A percentile compares a stretch with the other conserved stretches of the same genome.
Evolutionary conservation across 257 asterid genomes (phyloP).

Genomic region (Solanum tarapatanum): DNA sequence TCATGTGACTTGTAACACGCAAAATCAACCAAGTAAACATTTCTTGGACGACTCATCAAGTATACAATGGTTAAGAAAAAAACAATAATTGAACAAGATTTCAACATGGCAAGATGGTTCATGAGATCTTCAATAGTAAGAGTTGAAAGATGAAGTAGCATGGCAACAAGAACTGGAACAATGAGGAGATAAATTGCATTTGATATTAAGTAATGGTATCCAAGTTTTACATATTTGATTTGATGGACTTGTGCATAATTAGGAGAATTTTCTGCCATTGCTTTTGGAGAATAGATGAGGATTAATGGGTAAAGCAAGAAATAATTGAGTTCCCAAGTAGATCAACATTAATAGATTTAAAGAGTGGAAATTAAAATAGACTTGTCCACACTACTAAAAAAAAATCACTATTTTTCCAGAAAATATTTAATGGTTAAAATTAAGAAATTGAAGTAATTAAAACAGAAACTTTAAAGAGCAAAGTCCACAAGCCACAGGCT

Average conservation of each 20-base stretch:
- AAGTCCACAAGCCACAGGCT: neutral
- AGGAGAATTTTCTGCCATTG: neutral
- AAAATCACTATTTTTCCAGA: no score
- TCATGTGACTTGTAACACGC: constrained; percentile 32
- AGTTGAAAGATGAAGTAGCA: constrained; percentile 17
- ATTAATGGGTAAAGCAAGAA: neutral
- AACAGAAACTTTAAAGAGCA: neutral
- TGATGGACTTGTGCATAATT: neutral
- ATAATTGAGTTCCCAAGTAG: neutral
- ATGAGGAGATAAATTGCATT: constrained; percentile 22
- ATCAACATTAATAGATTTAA: neutral
- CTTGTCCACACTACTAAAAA: neutral
- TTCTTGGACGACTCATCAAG: constrained; percentile 21
- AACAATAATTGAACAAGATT: constrained; percentile 14
- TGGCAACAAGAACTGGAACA: constrained; percentile 7
- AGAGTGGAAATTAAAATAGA: neutral
- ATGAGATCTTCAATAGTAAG: constrained; percentile 5
- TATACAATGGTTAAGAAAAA: constrained; percentile 12
- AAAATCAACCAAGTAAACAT: constrained; percentile 26
- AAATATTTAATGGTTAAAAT: neutral
- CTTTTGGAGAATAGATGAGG: neutral
- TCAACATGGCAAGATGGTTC: constrained; percentile 17
- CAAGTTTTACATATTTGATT: constrained; percentile 27
- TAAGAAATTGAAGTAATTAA: neutral
- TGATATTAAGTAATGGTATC: constrained; percentile 20